Base-by-base conservation (phyloP, 306 rosid species). In the Vigna angularis region DNA sequence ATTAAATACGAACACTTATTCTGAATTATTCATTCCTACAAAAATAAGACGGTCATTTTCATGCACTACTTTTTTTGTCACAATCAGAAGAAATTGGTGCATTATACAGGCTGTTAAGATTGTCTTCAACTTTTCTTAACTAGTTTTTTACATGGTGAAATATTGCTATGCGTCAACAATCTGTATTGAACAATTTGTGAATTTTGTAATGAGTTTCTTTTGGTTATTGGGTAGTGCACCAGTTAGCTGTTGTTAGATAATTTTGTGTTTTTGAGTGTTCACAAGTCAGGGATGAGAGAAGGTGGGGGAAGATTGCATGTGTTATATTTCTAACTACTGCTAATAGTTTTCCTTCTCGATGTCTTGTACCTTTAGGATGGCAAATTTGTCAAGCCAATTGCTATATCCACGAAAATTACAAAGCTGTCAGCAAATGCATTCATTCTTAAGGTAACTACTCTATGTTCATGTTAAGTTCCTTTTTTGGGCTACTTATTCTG, bases 391-490 rank as follows among this genome's bases (percentile, higher is more conserved):
- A 86, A 84, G 80, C 87, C 87, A 72, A 80, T 77, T 76, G 66
- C 76, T 77, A 50, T 86, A 45, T 75, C 91, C 12, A 55, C 83
- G 6, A 86, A 77, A 83, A 83, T 90, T 81, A 77, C 68, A 26
- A 96, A 82, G 89, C 83, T 87, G 70, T 88, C 94, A 14, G 81
- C 83, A 34, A 93, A 91, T 82, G 82, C 80, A 84, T 96, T 85
- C 85, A 89, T 77, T 79, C 79, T 76, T 1, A 90, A 93, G 99
- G 98, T 92, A 87, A 72, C 52, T 42, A 11, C 65, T 0, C 77
- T 76, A 4, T 78, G 45, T 61, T 32, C 67, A 64, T 18, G 50
- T 20, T 56, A 4, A 47, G 20, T 7, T 75, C 22, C 12, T 56
- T 62, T 20, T 45, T 34, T 44, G 52, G 59, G 44, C 73, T 50